phyloP scores from a whole-genome alignment of 1,139 yeast species.

The Suhomyces panamericanus region DNA sequence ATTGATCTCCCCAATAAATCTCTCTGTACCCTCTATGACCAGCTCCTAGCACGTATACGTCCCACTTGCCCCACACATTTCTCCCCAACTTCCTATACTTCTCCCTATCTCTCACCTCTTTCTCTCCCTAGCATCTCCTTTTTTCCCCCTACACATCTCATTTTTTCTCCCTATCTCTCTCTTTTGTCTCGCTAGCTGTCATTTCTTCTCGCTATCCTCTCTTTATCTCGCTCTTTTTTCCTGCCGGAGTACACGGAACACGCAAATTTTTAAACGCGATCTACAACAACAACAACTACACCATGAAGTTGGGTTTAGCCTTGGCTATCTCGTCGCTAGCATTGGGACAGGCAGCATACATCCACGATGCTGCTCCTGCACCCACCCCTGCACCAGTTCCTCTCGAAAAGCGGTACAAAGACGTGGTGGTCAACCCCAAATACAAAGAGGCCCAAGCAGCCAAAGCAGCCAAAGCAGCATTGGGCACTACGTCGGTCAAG shows the following conservation, averaged over 20 bases:
- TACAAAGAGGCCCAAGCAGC: slow-evolving; percentile 34
- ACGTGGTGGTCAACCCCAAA: slow-evolving; percentile 43
- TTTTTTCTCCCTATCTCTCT: not conserved
- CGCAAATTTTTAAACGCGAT: slow-evolving; percentile 11
- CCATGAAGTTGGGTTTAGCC: slow-evolving; percentile 11
- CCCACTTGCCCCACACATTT: no score
- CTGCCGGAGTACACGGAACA: slow-evolving; percentile 6
- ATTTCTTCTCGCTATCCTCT: not conserved
- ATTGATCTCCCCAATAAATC: no score
- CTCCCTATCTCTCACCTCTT: not conserved
- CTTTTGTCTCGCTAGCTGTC: not conserved
- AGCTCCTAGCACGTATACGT: no score
- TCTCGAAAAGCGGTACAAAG: slow-evolving; percentile 35
- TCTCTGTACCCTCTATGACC: no score
- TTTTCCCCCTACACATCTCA: not conserved
- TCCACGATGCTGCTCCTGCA: slow-evolving; percentile 2
- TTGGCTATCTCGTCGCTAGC: slow-evolving; percentile 9
- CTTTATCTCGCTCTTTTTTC: no score
- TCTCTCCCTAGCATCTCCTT: not conserved
- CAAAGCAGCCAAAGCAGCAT: slow-evolving; percentile 7
- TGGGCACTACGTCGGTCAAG: slow-evolving; percentile 9
- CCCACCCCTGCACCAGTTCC: slow-evolving; percentile 5
- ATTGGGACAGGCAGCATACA: slow-evolving; percentile 5
- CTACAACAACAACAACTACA: not conserved
- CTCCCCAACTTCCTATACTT: not conserved